Conservation (phyloP, 345 rosid genomes). For the Populus tremula region DNA sequence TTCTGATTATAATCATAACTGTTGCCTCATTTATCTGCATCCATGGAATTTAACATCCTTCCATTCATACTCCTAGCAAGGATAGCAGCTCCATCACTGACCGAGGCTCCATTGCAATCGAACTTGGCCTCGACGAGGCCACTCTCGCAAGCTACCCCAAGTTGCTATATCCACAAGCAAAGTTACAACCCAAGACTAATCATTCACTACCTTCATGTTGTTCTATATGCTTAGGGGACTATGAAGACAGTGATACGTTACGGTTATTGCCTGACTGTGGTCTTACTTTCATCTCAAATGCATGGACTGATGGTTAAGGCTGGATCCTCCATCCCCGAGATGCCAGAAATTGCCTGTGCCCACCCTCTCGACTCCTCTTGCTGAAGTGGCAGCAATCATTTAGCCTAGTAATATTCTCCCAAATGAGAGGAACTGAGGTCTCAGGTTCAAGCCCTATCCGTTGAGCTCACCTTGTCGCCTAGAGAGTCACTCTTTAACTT, state of each 20-base stretch:
- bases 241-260: constrained; percentile 22
- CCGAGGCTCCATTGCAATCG: neutral
- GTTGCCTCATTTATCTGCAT: neutral
- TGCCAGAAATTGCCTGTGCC: constrained; percentile 28
- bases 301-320: constrained; percentile 33
- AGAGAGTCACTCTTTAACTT: no score
- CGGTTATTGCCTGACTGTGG: constrained; percentile 28
- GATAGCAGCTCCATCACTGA: neutral
- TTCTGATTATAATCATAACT: neutral
- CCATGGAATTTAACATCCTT: neutral
- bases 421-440: neutral
- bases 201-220: constrained; percentile 19
- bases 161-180: constrained; percentile 28
- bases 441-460: neutral
- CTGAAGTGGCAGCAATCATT: neutral
- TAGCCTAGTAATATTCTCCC: neutral
- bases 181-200: neutral
- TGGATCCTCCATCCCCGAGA: constrained; percentile 35
- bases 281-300: constrained; percentile 31
- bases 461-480: no score
- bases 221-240: constrained; percentile 34
- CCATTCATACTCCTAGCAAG: neutral
- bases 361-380: neutral
- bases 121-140: constrained; percentile 32
- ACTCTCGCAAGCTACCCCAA: constrained; percentile 35